Evolutionary conservation across 2,329 filamentous ascomycete species (phyloP), one percentile per base, ranked within the genome.

Genomic region (Fusarium veterinarium): DNA sequence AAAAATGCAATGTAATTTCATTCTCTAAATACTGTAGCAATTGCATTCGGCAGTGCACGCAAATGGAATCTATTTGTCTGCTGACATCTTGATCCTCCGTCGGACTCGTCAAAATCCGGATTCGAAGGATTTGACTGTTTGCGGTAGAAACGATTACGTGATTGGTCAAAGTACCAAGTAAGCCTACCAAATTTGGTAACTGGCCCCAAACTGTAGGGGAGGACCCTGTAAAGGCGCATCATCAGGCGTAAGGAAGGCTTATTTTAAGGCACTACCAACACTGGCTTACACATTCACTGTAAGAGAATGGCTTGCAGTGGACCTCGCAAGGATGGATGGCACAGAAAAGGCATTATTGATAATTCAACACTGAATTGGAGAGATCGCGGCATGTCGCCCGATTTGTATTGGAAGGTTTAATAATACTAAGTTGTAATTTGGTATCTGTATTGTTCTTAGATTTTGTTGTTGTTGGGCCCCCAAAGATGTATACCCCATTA

Each of bases 151-250:
- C 9, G 20, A 59, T 30, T 33, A 49, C 38, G 20, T 66, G 44
- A 66, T 51, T 67, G 52, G 64, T n/a, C 53, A 20, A 35, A 45
- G 51, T 20, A 25, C 23, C 66, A 59, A 55, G 52, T 71, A 72
- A 68, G 66, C 72, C 66, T 69, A 56, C 59, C 70, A 73, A 63
- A 63, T 35, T 56, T 64, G 64, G 66, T 48, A 73, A 74, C 60
- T 52, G 45, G 13, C n/a, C 46, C 62, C 23, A 58, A 37, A 13
- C 11, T n/a, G 48, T 35, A 60, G 62, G 64, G 62, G 70, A 59
- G 30, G 65, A 74, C 64, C 64, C 53, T 67, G 64, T 23, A 61
- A 45, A 69, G 73, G 73, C 68, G 55, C 57, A 71, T 61, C 28
- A 41, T 23, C 53, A 70, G 74, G 74, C 67, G 46, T 72, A 33